These are phyloP conservation scores for Entomortierella lignicola DNA, from an alignment of 192 early-diverging fungal species.

Conservation along the genomic window DNA sequence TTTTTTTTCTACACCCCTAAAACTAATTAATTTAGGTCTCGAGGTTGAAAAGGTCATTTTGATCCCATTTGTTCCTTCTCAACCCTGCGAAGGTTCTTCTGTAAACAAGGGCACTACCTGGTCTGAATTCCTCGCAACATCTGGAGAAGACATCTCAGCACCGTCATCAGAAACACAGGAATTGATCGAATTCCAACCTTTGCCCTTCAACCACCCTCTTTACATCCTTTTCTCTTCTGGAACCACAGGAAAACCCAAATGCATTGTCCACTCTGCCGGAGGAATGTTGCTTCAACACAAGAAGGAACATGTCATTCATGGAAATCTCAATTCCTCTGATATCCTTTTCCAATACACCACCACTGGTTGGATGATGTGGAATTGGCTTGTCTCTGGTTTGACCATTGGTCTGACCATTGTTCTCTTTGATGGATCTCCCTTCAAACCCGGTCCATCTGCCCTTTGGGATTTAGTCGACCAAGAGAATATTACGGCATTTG, in stretches of 20 bases:
- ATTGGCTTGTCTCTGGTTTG: slow-evolving; percentile 93
- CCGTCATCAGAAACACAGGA: slow-evolving; percentile 62
- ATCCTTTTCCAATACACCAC: slow-evolving; percentile 92
- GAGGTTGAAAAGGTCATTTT: slow-evolving; percentile 82
- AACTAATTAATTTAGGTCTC: slow-evolving; percentile 41
- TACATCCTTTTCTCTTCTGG: slow-evolving; percentile 95
- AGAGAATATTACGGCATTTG: slow-evolving; percentile 89
- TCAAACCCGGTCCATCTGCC: slow-evolving; percentile 79
- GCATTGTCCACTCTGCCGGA: slow-evolving; percentile 93
- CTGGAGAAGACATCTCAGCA: slow-evolving; percentile 21
- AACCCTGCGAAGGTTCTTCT: slow-evolving; percentile 28
- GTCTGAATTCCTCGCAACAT: slow-evolving; percentile 37
- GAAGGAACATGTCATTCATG: slow-evolving; percentile 94
- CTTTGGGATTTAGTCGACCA: slow-evolving; percentile 87
- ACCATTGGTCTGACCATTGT: slow-evolving; percentile 83
- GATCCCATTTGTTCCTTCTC: slow-evolving; percentile 73
- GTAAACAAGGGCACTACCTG: slow-evolving; percentile 40
- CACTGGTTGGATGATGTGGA: slow-evolving; percentile 99
- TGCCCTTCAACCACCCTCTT: slow-evolving; percentile 92
- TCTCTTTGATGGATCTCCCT: slow-evolving; percentile 94
- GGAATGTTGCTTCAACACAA: slow-evolving; percentile 92
- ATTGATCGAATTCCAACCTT: slow-evolving; percentile 79
- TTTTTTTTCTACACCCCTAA: not conserved
- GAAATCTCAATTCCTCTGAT: slow-evolving; percentile 77
- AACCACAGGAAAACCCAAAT: slow-evolving; percentile 96